phyloP scores from a whole-genome alignment of 192 early-diverging fungal species.

The Coemansia sp. region DNA sequence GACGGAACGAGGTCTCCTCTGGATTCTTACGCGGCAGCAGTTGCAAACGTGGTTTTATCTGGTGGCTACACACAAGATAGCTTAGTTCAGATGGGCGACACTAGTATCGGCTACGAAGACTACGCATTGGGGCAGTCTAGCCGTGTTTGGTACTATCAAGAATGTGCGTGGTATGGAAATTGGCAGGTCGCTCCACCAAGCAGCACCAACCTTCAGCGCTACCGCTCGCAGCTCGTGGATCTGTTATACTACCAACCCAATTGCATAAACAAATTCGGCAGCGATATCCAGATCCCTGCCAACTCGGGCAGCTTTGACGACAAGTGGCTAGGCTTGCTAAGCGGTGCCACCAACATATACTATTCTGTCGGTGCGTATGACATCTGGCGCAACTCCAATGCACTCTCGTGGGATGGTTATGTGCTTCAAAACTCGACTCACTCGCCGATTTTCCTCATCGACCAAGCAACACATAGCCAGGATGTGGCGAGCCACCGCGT shows the following conservation, averaged over 20 bases:
- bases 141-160: slow-evolving; percentile 59
- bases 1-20: slow-evolving; percentile 17
- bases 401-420: slow-evolving; percentile 16
- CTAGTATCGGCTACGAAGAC: slow-evolving; percentile 26
- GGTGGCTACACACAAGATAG: slow-evolving; percentile 11
- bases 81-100: slow-evolving; percentile 30
- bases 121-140: slow-evolving; percentile 36
- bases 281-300: slow-evolving; percentile 18
- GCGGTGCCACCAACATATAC: slow-evolving; percentile 29
- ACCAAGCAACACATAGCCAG: slow-evolving; percentile 26
- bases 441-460: slow-evolving; percentile 28
- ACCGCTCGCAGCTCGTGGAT: slow-evolving; percentile 36
- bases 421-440: slow-evolving; percentile 21
- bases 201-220: slow-evolving; percentile 25
- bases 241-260: slow-evolving; percentile 33
- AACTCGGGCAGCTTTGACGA: slow-evolving; percentile 26
- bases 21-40: slow-evolving; percentile 26
- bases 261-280: slow-evolving; percentile 44
- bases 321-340: slow-evolving; percentile 27
- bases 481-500: slow-evolving; percentile 7
- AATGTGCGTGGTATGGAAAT: slow-evolving; percentile 65
- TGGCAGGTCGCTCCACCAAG: slow-evolving; percentile 47
- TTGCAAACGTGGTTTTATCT: slow-evolving; percentile 10
- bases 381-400: slow-evolving; percentile 27
- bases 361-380: slow-evolving; percentile 28